phyloP scores from a whole-genome alignment of 2,329 filamentous ascomycete species.

The Cercospora sojina region DNA sequence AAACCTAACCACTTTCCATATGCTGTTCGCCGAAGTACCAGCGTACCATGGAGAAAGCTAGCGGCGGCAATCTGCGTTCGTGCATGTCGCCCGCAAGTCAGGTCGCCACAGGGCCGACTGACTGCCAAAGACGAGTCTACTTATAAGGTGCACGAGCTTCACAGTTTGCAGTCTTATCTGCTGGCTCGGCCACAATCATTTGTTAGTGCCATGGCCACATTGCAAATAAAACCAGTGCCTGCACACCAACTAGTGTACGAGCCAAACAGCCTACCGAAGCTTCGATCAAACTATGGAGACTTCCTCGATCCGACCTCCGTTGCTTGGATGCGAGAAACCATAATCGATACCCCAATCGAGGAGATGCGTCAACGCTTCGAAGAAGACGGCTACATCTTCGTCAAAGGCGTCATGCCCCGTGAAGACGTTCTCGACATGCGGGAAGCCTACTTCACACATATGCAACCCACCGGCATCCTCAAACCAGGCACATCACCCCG shows the following conservation, averaged over 20 bases:
- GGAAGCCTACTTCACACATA: conserved; percentile 32
- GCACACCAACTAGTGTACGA: neutral
- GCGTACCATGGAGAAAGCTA: neutral
- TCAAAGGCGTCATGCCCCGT: neutral
- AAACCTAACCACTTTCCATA: neutral
- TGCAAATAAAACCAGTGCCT: neutral
- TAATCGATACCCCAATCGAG: neutral
- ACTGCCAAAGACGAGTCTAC: neutral
- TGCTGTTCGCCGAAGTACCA: neutral
- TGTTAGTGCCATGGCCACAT: neutral
- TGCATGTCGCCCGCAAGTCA: neutral
- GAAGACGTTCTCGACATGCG: neutral
- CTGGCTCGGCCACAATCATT: neutral
- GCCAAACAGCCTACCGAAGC: neutral
- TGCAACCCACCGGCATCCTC: conserved; percentile 43
- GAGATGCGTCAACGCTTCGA: neutral
- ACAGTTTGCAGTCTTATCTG: neutral
- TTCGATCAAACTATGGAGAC: neutral
- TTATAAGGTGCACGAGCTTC: neutral
- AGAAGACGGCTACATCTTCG: neutral
- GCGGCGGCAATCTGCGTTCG: neutral
- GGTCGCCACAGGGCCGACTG: neutral
- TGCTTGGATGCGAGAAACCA: neutral
- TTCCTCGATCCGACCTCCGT: neutral
- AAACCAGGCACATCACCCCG: conserved; percentile 41